These are phyloP conservation scores for Microdochium trichocladiopsis DNA, from an alignment of 2,329 filamentous ascomycete species.

Conservation along the genomic window DNA sequence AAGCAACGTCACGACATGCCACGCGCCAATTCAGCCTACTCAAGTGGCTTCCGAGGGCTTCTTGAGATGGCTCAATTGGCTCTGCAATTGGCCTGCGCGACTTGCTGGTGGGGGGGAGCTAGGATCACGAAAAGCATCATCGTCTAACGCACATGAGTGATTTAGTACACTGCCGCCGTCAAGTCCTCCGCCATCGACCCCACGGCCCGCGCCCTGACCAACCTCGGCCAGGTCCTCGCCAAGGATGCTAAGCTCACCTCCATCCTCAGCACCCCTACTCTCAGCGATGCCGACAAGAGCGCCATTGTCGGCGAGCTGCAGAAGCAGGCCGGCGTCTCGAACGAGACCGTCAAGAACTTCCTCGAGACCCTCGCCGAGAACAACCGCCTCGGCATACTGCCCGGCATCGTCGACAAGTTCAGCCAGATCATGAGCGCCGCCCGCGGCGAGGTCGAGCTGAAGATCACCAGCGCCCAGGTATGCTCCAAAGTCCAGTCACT, in stretches of 20 bases:
- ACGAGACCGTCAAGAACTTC: constrained; percentile 91
- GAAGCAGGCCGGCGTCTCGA: constrained; percentile 70
- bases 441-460: constrained; percentile 88
- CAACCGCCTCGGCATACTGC: constrained; percentile 82
- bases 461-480: constrained; percentile 85
- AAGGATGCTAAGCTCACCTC: constrained; percentile 73
- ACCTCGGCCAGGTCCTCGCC: constrained; percentile 65
- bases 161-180: constrained; percentile 90
- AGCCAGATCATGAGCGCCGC: constrained; percentile 78
- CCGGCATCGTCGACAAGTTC: constrained; percentile 84
- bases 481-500: constrained; percentile 19
- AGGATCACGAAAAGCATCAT: constrained; percentile 5
- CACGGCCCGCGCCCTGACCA: constrained; percentile 72
- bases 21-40: background rate
- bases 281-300: constrained; percentile 72
- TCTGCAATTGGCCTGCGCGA: constrained; percentile 5
- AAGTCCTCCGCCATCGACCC: constrained; percentile 82
- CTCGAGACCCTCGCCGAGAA: constrained; percentile 85
- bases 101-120: background rate
- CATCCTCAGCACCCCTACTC: constrained; percentile 76
- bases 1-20: background rate
- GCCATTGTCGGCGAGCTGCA: constrained; percentile 80
- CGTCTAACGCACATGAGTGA: constrained; percentile 26
- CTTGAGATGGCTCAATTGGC: constrained; percentile 9
- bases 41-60: background rate